These are phyloP conservation scores for Truncatella angustata DNA, from an alignment of 2,329 filamentous ascomycete species.

Conservation along the genomic window DNA sequence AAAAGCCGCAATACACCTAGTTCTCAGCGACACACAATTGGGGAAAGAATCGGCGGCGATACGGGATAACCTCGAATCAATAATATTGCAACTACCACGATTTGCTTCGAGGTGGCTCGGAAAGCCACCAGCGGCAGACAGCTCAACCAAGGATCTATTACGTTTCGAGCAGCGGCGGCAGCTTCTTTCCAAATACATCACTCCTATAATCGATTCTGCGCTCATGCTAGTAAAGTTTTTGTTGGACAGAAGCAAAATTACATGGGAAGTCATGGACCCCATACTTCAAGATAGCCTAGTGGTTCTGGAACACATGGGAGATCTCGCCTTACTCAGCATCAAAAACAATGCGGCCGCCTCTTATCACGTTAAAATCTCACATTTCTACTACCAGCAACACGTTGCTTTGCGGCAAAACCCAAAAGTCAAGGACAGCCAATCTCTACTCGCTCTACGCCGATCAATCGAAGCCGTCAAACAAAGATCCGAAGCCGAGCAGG, in stretches of 20 bases:
- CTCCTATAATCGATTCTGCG: constrained; percentile 58
- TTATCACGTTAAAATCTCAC: constrained; percentile 66
- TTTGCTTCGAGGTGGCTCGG: constrained; percentile 63
- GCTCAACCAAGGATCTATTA: constrained; percentile 54
- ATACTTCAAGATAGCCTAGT: constrained; percentile 54
- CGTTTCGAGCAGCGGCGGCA: constrained; percentile 62
- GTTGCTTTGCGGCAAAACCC: constrained; percentile 43
- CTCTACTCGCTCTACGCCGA: constrained; percentile 57
- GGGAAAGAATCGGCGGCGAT: constrained; percentile 13
- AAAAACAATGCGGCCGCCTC: constrained; percentile 32
- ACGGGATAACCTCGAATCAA: constrained; percentile 46
- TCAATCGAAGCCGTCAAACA: constrained; percentile 63
- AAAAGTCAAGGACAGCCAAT: constrained; percentile 38
- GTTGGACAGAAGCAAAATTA: constrained; percentile 43
- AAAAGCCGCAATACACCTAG: constrained; percentile 49
- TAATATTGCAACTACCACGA: constrained; percentile 58
- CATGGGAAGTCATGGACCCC: constrained; percentile 56
- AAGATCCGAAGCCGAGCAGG: constrained; percentile 52
- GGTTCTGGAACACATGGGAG: constrained; percentile 52
- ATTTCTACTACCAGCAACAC: constrained; percentile 67
- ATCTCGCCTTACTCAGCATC: constrained; percentile 25
- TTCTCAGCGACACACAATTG: constrained; percentile 29
- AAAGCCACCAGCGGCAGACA: constrained; percentile 49
- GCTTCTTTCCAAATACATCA: constrained; percentile 49
- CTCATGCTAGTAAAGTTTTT: constrained; percentile 54